phyloP scores from a whole-genome alignment of 129 eudicot species.

The Artemisia argyi region DNA sequence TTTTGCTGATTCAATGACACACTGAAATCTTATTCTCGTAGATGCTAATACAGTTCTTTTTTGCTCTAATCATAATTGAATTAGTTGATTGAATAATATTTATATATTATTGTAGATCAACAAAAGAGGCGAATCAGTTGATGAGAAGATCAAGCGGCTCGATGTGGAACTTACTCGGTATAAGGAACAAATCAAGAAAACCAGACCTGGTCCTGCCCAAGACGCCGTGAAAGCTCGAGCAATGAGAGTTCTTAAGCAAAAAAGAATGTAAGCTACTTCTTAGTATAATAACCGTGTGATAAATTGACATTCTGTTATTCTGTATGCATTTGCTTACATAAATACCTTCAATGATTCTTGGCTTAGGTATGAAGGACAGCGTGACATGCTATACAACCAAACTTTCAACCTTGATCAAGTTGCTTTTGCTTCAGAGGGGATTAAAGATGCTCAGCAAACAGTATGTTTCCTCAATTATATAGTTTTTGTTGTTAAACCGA shows the following conservation, averaged over 20 bases:
- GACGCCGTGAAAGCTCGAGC: conserved; percentile 92
- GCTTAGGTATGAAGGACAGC: conserved; percentile 94
- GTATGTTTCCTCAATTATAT: conserved; percentile 44
- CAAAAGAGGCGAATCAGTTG: conserved; percentile 87
- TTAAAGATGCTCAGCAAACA: conserved; percentile 98
- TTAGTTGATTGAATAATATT: conserved; percentile 13
- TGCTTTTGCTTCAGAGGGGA: conserved; percentile 96
- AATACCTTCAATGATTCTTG: conserved; percentile 17
- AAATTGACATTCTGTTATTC: neutral
- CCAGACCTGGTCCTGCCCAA: conserved; percentile 96
- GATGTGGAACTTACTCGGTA: conserved; percentile 81
- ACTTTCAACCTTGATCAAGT: conserved; percentile 96
- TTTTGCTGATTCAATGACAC: too few relatives aligned
- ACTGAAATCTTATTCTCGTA: too few relatives aligned
- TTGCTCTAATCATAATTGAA: neutral
- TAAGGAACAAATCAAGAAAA: conserved; percentile 75
- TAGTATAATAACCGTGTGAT: neutral
- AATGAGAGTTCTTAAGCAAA: conserved; percentile 93
- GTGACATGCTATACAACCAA: conserved; percentile 98
- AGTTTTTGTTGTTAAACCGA: conserved; percentile 9
- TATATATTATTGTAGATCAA: conserved; percentile 48
- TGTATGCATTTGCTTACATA: conserved; percentile 8
- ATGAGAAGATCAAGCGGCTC: conserved; percentile 86
- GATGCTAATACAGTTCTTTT: neutral
- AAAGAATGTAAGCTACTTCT: conserved; percentile 54